Evolutionary conservation across 257 asterid species (phyloP), one percentile per base, ranked within the genome.

Genomic region (Ophiorrhiza pumila): DNA sequence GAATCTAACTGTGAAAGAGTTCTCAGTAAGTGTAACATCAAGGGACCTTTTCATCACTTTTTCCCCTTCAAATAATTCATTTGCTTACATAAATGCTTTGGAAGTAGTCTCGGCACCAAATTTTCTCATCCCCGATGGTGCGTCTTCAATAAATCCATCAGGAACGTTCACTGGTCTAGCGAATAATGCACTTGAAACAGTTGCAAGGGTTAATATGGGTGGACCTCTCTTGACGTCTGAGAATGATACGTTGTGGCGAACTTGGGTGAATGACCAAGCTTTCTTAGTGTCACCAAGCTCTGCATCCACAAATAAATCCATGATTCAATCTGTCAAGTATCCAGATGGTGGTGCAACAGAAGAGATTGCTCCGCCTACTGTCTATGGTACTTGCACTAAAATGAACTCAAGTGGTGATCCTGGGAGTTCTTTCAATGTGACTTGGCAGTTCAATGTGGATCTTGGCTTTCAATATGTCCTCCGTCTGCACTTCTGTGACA

Each of bases 401-500:
- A 82, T 92, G 94, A 65, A 82, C 37, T 82, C 93, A 0, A 73
- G 5, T 1, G 47, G 1, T 17, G 81, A 90, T 76, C 94, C 89
- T 0, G 37, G 25, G 17, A 80, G 79, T 69, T 87, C 60, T 41
- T 88, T 92, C 53, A 92, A 92, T 47, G 89, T 88, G 79, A 82
- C 96, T 0, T 92, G 98, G 98, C 50, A 65, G 18, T 90, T 88
- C 55, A 11, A 46, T 34, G 90, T 90, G 70, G 96, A 88, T 71
- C 75, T 55, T 0, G 94, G 87, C 2, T 92, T 87, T 74, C 94
- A 85, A 45, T 87, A 92, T 76, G 64, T 87, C 4, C 39, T 90
- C 41, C 81, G 98, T 65, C 67, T 92, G 73, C 96, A 92, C 78
- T 92, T 92, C 65, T 90, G 98, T 47, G 98, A 92, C 43, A 87